Conservation (phyloP, 2,329 filamentous ascomycete species). For the Fusarium sp. region DNA sequence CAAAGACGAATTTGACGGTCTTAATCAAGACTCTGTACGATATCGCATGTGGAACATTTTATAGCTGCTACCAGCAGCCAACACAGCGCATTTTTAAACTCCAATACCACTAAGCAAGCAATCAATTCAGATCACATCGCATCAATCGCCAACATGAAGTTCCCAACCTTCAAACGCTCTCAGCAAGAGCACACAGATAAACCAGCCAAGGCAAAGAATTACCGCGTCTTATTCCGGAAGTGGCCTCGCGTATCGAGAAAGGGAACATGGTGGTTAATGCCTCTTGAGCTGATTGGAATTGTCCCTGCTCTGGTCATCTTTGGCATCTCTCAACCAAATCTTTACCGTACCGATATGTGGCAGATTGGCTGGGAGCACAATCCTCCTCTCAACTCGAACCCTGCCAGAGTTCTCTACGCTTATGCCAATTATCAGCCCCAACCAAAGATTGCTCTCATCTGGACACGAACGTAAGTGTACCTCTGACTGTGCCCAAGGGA, state of each 20-base stretch:
- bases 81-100: neutral
- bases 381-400: constrained; percentile 74
- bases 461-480: constrained; percentile 74
- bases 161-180: constrained; percentile 25
- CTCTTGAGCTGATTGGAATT: constrained; percentile 72
- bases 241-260: constrained; percentile 63
- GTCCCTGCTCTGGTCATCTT: constrained; percentile 76
- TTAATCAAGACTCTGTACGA: constrained; percentile 1
- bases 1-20: constrained; percentile 16
- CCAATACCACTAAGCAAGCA: neutral
- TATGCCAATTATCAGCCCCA: constrained; percentile 76
- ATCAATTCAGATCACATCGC: neutral
- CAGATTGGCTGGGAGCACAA: constrained; percentile 74
- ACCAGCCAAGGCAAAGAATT: constrained; percentile 44
- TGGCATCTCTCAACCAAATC: constrained; percentile 77
- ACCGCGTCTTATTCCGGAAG: constrained; percentile 67
- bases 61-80: constrained; percentile 40
- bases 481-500: neutral
- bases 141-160: constrained; percentile 38
- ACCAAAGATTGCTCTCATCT: constrained; percentile 73
- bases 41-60: constrained; percentile 31
- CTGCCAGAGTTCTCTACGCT: constrained; percentile 74
- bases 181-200: constrained; percentile 27
- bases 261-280: constrained; percentile 71
- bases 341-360: constrained; percentile 79